Conservation (phyloP, 257 asterid species). For the Solanum rostratum region DNA sequence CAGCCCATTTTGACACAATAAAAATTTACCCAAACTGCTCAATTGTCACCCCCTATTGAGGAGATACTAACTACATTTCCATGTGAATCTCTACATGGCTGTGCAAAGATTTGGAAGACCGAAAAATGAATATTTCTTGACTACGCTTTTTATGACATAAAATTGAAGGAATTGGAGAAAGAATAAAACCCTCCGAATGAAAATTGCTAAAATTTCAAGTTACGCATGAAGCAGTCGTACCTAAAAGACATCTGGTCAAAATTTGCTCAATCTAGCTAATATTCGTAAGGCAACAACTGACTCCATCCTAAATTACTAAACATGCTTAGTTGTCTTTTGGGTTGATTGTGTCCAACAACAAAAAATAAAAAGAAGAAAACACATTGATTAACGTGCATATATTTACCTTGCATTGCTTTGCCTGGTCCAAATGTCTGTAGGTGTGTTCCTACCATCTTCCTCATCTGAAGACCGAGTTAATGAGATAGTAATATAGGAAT, state of each 20-base stretch:
- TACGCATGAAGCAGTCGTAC: neutral
- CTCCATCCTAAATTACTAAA: neutral
- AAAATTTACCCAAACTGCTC: neutral
- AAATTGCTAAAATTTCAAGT: neutral
- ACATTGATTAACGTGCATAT: neutral
- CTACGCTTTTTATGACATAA: neutral
- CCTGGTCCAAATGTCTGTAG: constrained; percentile 13
- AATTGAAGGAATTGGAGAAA: neutral
- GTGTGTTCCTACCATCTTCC: constrained; percentile 15
- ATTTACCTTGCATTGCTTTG: constrained; percentile 26
- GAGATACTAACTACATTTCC: neutral
- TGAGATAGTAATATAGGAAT: constrained; percentile 33
- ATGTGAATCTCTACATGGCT: neutral
- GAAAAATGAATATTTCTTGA: neutral
- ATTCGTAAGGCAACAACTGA: neutral
- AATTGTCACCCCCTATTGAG: neutral
- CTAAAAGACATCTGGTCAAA: neutral
- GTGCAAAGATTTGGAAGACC: neutral
- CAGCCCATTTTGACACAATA: neutral
- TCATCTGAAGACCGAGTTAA: constrained; percentile 26
- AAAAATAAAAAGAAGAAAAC: neutral
- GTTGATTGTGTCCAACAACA: neutral
- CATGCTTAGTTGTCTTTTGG: neutral
- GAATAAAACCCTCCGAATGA: neutral
- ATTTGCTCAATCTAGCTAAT: neutral